phyloP scores from a whole-genome alignment of 352 stramenopile genomes.

The Thalassiosira delicatula region DNA sequence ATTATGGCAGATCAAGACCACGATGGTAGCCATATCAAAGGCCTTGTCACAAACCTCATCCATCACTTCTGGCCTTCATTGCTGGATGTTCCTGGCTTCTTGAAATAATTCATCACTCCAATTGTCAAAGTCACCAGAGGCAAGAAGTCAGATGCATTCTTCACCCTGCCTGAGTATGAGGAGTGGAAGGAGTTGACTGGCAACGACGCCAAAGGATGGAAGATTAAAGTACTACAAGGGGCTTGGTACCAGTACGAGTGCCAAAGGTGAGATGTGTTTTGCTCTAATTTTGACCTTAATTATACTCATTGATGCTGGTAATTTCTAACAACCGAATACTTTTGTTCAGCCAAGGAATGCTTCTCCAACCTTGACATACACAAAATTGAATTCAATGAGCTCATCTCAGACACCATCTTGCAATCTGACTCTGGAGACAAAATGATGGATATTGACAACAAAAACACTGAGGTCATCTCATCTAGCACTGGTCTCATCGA shows the following conservation, averaged over 20 bases:
- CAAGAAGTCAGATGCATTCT: slow-evolving; percentile 90
- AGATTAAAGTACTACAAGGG: slow-evolving; percentile 99
- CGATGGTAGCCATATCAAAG: slow-evolving; percentile 98
- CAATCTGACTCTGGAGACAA: slow-evolving; percentile 53
- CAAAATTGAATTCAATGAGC: slow-evolving; percentile 88
- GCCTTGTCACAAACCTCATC: slow-evolving; percentile 98
- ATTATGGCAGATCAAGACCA: slow-evolving; percentile 99
- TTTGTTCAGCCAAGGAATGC: slow-evolving; percentile 98
- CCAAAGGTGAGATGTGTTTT: too few relatives aligned
- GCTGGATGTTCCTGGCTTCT: slow-evolving; percentile 92
- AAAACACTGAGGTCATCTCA: too few relatives aligned
- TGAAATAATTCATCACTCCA: slow-evolving; percentile 99
- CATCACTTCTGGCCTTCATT: slow-evolving; percentile 98
- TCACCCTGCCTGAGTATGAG: slow-evolving; percentile 96
- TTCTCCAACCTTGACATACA: slow-evolving; percentile 95
- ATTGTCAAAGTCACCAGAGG: slow-evolving; percentile 96
- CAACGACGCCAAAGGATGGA: slow-evolving; percentile 89
- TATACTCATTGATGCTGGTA: too few relatives aligned
- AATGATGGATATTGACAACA: slow-evolving; percentile 53
- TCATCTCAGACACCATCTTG: slow-evolving; percentile 46
- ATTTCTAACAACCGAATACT: too few relatives aligned
- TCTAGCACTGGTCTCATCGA: slow-evolving; percentile 94
- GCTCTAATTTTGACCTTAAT: too few relatives aligned
- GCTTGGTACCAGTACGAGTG: slow-evolving; percentile 95
- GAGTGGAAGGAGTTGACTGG: slow-evolving; percentile 90